phyloP scores from a whole-genome alignment of 805 yeast species.

The Yamadazyma philogaea region DNA sequence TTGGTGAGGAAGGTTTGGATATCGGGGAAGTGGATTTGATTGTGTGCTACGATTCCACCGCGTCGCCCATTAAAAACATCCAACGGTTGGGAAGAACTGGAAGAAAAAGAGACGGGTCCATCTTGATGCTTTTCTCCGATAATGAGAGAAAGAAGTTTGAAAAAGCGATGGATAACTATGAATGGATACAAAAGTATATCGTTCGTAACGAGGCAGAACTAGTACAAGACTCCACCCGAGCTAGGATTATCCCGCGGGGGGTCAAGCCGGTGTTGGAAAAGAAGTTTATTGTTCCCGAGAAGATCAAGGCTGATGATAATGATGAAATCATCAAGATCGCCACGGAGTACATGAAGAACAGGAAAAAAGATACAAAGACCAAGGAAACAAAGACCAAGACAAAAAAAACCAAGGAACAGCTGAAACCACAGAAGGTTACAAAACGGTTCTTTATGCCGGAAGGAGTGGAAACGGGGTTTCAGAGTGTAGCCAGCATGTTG shows the following conservation, averaged over 20 bases:
- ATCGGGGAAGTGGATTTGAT: slow-evolving; percentile 97
- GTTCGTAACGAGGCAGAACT: slow-evolving; percentile 38
- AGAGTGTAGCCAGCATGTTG: slow-evolving; percentile 27
- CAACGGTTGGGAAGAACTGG: slow-evolving; percentile 99
- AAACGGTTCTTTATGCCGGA: slow-evolving; percentile 72
- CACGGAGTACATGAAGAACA: slow-evolving; percentile 51
- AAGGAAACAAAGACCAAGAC: slow-evolving; percentile 4
- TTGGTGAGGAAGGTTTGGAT: slow-evolving; percentile 98
- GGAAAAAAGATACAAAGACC: slow-evolving; percentile 11
- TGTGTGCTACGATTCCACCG: slow-evolving; percentile 87
- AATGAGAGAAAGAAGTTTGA: slow-evolving; percentile 78
- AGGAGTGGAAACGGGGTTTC: slow-evolving; percentile 63
- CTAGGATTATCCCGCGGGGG: slow-evolving; percentile 64
- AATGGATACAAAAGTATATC: slow-evolving; percentile 69
- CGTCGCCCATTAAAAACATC: slow-evolving; percentile 88
- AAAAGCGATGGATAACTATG: slow-evolving; percentile 80
- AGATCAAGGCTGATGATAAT: slow-evolving; percentile 38
- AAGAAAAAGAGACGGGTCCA: slow-evolving; percentile 85
- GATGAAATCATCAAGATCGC: slow-evolving; percentile 69
- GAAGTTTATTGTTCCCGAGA: slow-evolving; percentile 56
- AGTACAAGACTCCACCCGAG: slow-evolving; percentile 46
- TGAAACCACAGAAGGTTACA: slow-evolving; percentile 19
- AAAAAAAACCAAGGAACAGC: slow-evolving; percentile 1
- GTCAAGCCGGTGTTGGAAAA: slow-evolving; percentile 56
- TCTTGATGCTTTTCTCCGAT: slow-evolving; percentile 69